Evolutionary conservation across 768 basidiomycete genomes (phyloP).

Genomic region (Agaricus subrufescens): DNA sequence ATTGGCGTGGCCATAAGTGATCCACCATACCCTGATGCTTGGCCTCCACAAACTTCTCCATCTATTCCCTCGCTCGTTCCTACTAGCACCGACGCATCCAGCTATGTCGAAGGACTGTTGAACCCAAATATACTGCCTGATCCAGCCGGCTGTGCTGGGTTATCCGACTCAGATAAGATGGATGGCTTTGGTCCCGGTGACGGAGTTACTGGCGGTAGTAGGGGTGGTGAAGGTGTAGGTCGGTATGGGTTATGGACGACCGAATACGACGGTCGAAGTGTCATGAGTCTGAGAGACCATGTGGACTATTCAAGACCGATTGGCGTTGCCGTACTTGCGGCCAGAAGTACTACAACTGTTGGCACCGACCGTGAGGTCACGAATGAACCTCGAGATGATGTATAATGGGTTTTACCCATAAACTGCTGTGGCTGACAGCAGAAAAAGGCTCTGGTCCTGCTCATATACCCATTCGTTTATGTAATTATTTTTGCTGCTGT

Average conservation of each 20-base stretch:
- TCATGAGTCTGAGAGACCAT: constrained; percentile 32
- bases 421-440: too few relatives aligned
- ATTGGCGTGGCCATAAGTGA: neutral
- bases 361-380: constrained; percentile 10
- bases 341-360: constrained; percentile 26
- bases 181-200: neutral
- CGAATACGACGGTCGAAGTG: constrained; percentile 21
- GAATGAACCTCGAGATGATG: neutral
- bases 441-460: too few relatives aligned
- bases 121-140: constrained; percentile 18
- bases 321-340: constrained; percentile 17
- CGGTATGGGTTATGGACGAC: constrained; percentile 14
- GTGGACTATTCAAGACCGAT: constrained; percentile 37
- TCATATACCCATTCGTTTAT: too few relatives aligned
- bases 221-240: neutral
- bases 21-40: constrained; percentile 11
- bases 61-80: constrained; percentile 22
- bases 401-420: neutral
- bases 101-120: constrained; percentile 24
- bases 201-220: neutral
- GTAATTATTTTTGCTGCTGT: too few relatives aligned
- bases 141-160: neutral
- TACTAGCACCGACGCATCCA: constrained; percentile 25
- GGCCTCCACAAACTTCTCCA: constrained; percentile 23
- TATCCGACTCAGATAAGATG: neutral